A percentile compares a stretch with the other conserved stretches of the same genome.
Evolutionary conservation across 2,329 filamentous ascomycete species (phyloP).

Genomic region (Penicillium sp.): DNA sequence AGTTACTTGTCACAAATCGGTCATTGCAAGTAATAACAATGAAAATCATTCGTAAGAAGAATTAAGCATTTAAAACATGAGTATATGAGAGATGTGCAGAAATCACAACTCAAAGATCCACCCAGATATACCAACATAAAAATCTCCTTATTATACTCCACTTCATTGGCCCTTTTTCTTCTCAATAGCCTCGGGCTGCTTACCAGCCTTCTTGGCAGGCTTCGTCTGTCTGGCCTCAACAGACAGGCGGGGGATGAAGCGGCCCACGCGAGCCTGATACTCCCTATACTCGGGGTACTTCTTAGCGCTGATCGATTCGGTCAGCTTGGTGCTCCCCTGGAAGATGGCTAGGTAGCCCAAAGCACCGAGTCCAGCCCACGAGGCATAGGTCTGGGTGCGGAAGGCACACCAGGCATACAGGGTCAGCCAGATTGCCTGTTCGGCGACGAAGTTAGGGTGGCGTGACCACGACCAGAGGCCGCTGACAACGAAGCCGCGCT

Average conservation of each 20-base stretch:
- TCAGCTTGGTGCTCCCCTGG: conserved; percentile 82
- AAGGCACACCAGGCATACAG: conserved; percentile 86
- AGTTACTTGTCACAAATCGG: no score
- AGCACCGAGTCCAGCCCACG: conserved; percentile 72
- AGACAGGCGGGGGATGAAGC: conserved; percentile 63
- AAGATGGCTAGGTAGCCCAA: conserved; percentile 71
- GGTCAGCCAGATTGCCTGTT: conserved; percentile 83
- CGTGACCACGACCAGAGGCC: conserved; percentile 84
- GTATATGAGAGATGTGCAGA: not conserved
- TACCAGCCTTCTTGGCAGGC: conserved; percentile 18
- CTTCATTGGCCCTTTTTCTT: conserved; percentile 22
- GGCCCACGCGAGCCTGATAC: conserved; percentile 78
- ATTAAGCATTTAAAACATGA: not conserved
- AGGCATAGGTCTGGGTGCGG: conserved; percentile 63
- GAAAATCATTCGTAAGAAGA: not conserved
- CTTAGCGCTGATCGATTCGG: conserved; percentile 68
- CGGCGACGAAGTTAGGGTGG: conserved; percentile 91
- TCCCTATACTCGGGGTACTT: conserved; percentile 87
- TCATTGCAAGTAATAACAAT: no score
- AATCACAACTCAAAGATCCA: not conserved
- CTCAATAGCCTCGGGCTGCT: conserved; percentile 13
- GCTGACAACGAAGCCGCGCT: conserved; percentile 78
- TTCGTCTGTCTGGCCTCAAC: conserved; percentile 30
- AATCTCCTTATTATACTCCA: not conserved
- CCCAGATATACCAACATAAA: not conserved